Evolutionary conservation across 192 early-diverging fungal genomes (phyloP), one percentile per base, ranked within the genome.

Genomic region (Globomyces pollinis-pini): DNA sequence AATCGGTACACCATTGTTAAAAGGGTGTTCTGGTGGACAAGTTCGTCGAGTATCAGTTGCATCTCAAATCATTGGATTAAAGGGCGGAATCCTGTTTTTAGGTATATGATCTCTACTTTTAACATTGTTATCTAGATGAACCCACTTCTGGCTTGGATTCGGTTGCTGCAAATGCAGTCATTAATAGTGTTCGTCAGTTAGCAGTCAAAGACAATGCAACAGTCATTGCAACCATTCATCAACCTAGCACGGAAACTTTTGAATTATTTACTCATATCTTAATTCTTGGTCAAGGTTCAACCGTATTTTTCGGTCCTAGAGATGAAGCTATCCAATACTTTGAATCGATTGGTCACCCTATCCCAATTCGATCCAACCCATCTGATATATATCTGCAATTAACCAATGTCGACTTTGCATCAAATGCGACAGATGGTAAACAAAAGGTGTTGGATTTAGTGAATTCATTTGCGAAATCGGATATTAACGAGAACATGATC

Each of bases 31-130:
- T 38, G 79, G 89, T 3, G 88, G 87, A 50, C 86, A 93, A 66
- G 86, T 86, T 68, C 88, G 89, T 66, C 83, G 88, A 31, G 64
- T 91, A 49, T 86, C 81, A 0, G 87, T 92, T 59, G 88, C 78
- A 39, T 67, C 83, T 15, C 85, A 88, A 68, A 71, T 92, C 43
- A 84, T 88, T 15, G 50, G 50, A 16, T 82, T 35, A 16, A 59
- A 80, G 38, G 76, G 76, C 26, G 61, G 67, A 18, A 35, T 70
- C 30, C 54, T 83, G 53, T 83, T 81, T 67, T 70, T 82, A 30
- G 80, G 80, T 61, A 80, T 79, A 63, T 76, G 76, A 0, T 80
- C 80, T 2, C 78, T 76, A 4, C 31, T 26, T 50, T 63, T 72
- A 6, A n/a, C n/a, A n/a, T n/a, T n/a, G n/a, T n/a, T n/a, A n/a